Conservation (phyloP, 306 rosid genomes). For the Ochetophila trinervis region DNA sequence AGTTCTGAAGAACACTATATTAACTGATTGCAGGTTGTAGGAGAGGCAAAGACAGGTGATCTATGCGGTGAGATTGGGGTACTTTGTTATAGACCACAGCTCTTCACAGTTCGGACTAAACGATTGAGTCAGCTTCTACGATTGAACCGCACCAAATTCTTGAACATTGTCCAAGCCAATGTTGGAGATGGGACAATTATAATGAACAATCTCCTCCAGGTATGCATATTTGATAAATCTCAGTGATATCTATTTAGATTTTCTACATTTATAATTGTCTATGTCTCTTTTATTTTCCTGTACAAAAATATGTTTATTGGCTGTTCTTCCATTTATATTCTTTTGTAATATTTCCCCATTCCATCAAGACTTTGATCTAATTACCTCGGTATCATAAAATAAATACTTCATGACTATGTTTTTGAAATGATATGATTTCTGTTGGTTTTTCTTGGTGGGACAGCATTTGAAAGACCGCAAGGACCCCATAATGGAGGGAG, state of each 20-base stretch:
- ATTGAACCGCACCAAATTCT: slow-evolving; percentile 65
- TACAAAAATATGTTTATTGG: too few relatives aligned
- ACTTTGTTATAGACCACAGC: slow-evolving; percentile 85
- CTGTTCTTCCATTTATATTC: too few relatives aligned
- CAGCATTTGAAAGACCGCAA: slow-evolving; percentile 71
- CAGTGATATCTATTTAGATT: not conserved
- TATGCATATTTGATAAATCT: slow-evolving; percentile 20
- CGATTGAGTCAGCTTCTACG: slow-evolving; percentile 76
- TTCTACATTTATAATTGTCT: not conserved
- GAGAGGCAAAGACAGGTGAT: slow-evolving; percentile 73
- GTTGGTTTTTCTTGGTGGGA: slow-evolving; percentile 17
- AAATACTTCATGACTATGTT: not conserved
- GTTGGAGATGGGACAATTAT: slow-evolving; percentile 87
- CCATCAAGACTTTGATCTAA: not conserved
- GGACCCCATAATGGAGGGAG: slow-evolving; percentile 84
- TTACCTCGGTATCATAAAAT: too few relatives aligned
- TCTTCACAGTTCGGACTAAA: slow-evolving; percentile 81
- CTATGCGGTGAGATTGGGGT: slow-evolving; percentile 90
- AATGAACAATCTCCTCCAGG: slow-evolving; percentile 96
- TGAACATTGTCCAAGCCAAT: slow-evolving; percentile 78
- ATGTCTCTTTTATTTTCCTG: too few relatives aligned
- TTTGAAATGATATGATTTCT: not conserved
- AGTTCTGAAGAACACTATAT: slow-evolving; percentile 10
- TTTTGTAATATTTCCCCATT: too few relatives aligned
- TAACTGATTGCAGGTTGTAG: slow-evolving; percentile 55